Evolutionary conservation across 306 rosid genomes (phyloP), one percentile per base, ranked within the genome.

Genomic region (Bauhinia variegata): DNA sequence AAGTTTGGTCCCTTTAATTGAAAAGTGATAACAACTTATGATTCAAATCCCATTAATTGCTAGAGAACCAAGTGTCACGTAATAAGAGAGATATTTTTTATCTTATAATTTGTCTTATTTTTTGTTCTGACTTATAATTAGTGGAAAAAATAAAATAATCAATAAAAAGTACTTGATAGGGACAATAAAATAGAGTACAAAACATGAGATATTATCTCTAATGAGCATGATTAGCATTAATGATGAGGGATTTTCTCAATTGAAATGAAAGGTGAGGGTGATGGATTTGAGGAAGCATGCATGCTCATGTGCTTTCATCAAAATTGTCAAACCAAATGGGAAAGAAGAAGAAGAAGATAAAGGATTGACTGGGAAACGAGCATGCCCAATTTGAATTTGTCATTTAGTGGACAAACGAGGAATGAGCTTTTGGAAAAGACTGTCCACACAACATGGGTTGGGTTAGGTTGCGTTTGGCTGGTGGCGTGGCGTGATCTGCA

Each of bases 341-440:
- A 18, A 51, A 41, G 51, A 32, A 67, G 12, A 19, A 16, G 10
- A 8, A 17, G 44, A 57, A 41, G 14, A 13, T 3, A 16, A 41
- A 14, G 28, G 54, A 16, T 6, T 49, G 70, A 7, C 5, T 5
- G 34, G 53, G 60, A 14, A 62, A 69, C 38, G 47, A 36, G 67
- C 75, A 67, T 76, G 80, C 39, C 63, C 61, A 63, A 70, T 57
- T 59, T 17, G 63, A 60, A 76, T 64, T 77, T 86, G 84, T 80
- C 84, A 46, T 49, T 30, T 65, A 63, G 79, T 56, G 56, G 78
- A 63, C 65, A 57, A 70, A 75, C 51, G 17, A 57, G 71, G 74
- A 55, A 42, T 63, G 59, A 71, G 61, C 18, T 64, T 70, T 61
- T 63, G 9, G 76, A 46, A 68, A 79, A 76, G 71, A 69, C 30